These are phyloP conservation scores for Penicillium sp. DNA, from an alignment of 2,329 filamentous ascomycete genomes.

Conservation along the genomic window DNA sequence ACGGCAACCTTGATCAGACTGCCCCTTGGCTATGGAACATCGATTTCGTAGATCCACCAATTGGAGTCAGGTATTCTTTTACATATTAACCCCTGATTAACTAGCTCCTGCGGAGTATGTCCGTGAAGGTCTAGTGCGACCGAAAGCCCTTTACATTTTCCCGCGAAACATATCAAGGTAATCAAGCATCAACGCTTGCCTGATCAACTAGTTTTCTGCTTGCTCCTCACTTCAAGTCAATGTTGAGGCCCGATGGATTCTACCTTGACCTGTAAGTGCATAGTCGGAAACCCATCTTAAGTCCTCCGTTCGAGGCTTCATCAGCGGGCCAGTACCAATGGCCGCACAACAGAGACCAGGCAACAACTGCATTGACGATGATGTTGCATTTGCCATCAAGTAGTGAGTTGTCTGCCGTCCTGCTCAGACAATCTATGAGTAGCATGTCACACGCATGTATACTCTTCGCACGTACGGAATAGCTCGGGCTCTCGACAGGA, in stretches of 20 bases:
- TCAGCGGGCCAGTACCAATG: background rate
- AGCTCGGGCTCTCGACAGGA: background rate
- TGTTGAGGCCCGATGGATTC: no score
- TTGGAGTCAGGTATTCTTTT: background rate
- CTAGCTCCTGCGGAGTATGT: background rate
- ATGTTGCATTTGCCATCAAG: background rate
- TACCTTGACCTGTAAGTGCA: background rate
- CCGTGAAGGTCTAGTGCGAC: background rate
- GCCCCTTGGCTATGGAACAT: background rate
- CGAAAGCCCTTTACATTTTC: background rate
- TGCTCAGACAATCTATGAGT: no score
- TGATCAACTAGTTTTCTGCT: no score
- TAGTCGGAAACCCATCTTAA: background rate
- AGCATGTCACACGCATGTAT: background rate
- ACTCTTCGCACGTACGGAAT: background rate
- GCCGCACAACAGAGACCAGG: no score
- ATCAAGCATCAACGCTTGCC: background rate
- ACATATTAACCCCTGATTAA: background rate
- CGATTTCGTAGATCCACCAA: background rate
- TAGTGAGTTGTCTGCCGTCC: background rate
- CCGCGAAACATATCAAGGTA: background rate
- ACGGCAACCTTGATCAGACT: background rate
- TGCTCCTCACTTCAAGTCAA: no score
- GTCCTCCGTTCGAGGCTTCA: background rate
- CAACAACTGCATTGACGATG: background rate